Conservation (phyloP, 2,329 filamentous ascomycete genomes). For the Xylogone sp. region DNA sequence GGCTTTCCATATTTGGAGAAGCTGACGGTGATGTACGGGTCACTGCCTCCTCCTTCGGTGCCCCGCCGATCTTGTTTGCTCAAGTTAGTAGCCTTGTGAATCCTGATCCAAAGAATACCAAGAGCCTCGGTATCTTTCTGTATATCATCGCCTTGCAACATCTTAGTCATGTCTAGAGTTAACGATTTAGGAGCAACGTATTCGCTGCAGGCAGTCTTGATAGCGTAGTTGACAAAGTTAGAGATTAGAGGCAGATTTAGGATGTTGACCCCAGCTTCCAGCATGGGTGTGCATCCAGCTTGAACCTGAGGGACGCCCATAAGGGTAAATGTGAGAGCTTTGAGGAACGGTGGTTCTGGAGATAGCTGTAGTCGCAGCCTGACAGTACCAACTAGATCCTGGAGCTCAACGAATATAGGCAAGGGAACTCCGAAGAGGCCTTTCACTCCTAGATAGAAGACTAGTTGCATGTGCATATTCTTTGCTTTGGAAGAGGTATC, state of each 20-base stretch:
- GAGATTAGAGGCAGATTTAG: constrained; percentile 89
- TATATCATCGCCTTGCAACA: constrained; percentile 87
- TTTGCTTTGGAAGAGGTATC: constrained; percentile 76
- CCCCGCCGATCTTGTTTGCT: constrained; percentile 88
- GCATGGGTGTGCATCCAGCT: constrained; percentile 86
- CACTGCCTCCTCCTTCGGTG: constrained; percentile 80
- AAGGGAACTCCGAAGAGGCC: constrained; percentile 25
- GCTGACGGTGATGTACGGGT: constrained; percentile 91
- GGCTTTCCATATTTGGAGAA: constrained; percentile 98
- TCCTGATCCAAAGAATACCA: constrained; percentile 88
- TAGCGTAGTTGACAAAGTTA: constrained; percentile 92
- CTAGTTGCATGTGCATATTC: constrained; percentile 95
- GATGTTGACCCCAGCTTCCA: constrained; percentile 87
- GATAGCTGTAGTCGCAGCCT: constrained; percentile 80
- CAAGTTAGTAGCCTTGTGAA: constrained; percentile 80
- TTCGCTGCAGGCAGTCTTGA: constrained; percentile 74
- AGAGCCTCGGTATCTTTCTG: constrained; percentile 84
- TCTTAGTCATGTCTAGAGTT: constrained; percentile 85
- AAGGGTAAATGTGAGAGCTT: constrained; percentile 86
- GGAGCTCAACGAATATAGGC: constrained; percentile 67
- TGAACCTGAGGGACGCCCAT: constrained; percentile 91
- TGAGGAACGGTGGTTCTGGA: constrained; percentile 87
- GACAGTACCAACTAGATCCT: constrained; percentile 84
- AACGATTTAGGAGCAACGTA: constrained; percentile 94
- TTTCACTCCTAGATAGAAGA: constrained; percentile 77